phyloP scores from a whole-genome alignment of 2,329 filamentous ascomycete species.

The Calonectria honghensis region DNA sequence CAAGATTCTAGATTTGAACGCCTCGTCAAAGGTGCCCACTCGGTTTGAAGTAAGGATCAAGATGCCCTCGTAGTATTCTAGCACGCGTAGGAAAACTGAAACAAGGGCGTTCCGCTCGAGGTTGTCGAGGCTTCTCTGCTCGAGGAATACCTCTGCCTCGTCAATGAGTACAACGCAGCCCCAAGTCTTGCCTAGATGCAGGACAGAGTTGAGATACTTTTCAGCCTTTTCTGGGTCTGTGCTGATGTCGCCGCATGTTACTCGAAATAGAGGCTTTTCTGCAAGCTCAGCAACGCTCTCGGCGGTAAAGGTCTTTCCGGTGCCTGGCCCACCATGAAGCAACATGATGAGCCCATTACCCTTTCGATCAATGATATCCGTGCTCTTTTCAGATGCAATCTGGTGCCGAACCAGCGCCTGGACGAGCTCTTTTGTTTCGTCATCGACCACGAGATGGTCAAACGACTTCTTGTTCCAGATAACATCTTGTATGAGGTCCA shows the following conservation, averaged over 20 bases:
- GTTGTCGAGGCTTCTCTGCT: slow-evolving; percentile 48
- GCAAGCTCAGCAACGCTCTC: slow-evolving; percentile 38
- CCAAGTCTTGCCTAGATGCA: slow-evolving; percentile 42
- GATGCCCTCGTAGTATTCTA: slow-evolving; percentile 62
- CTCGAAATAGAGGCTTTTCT: slow-evolving; percentile 33
- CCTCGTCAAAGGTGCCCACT: slow-evolving; percentile 60
- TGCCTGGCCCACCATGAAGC: slow-evolving; percentile 37
- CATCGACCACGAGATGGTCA: slow-evolving; percentile 35
- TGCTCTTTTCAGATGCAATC: slow-evolving; percentile 18
- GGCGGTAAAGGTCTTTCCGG: slow-evolving; percentile 36
- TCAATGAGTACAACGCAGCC: slow-evolving; percentile 52
- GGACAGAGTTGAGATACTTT: slow-evolving; percentile 35
- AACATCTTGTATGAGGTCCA: slow-evolving; percentile 36
- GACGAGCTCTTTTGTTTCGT: slow-evolving; percentile 23
- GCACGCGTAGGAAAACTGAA: slow-evolving; percentile 58
- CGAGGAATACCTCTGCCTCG: slow-evolving; percentile 46
- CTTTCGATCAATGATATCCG: slow-evolving; percentile 24
- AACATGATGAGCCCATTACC: slow-evolving; percentile 26
- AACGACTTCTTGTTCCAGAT: slow-evolving; percentile 45
- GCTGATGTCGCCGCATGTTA: slow-evolving; percentile 44
- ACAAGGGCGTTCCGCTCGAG: slow-evolving; percentile 53
- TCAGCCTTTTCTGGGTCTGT: slow-evolving; percentile 40
- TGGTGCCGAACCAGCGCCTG: slow-evolving; percentile 8
- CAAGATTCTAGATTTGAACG: slow-evolving; percentile 61
- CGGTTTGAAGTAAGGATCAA: slow-evolving; percentile 61